A percentile compares a stretch with the other conserved stretches of the same genome.
These are phyloP conservation scores for Orbilia javanica DNA, from an alignment of 2,329 filamentous ascomycete genomes.

Conservation along the genomic window DNA sequence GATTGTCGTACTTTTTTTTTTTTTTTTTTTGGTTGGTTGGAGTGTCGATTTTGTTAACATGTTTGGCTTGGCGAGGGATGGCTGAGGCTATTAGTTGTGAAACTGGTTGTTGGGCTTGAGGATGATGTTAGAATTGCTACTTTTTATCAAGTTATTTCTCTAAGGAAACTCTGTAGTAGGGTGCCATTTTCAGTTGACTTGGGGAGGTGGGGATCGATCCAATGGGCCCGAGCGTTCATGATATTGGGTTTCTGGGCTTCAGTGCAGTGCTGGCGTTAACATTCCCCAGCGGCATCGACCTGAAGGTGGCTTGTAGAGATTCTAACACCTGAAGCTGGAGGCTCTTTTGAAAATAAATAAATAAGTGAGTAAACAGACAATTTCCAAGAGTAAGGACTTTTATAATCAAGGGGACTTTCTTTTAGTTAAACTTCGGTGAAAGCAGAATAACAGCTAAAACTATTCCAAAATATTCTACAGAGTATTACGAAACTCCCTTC, in stretches of 20 bases:
- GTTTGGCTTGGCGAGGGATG: not conserved
- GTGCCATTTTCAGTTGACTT: not conserved
- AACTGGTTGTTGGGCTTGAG: not conserved
- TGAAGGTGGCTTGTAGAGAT: too few species aligned
- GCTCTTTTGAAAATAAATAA: too few species aligned
- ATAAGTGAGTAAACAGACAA: too few species aligned
- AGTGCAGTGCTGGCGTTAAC: too few species aligned
- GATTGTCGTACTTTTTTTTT: too few species aligned
- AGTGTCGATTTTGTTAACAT: not conserved
- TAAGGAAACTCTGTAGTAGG: not conserved
- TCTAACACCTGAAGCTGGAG: too few species aligned
- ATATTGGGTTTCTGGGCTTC: too few species aligned
- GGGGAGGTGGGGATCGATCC: too few species aligned
- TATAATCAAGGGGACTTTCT: not conserved
- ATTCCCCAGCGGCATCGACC: too few species aligned
- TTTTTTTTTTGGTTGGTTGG: not conserved
- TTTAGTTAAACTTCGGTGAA: not conserved
- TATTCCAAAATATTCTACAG: constrained; percentile 45
- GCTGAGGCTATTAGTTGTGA: not conserved
- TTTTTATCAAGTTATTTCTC: not conserved
- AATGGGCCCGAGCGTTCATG: too few species aligned
- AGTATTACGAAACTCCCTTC: constrained; percentile 30
- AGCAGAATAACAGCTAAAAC: constrained; percentile 4
- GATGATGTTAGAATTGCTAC: too few species aligned
- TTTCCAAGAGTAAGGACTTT: not conserved